A percentile compares a stretch with the other conserved stretches of the same genome.
Evolutionary conservation across 805 yeast species (phyloP).

Genomic region (Danielia reshetovae): DNA sequence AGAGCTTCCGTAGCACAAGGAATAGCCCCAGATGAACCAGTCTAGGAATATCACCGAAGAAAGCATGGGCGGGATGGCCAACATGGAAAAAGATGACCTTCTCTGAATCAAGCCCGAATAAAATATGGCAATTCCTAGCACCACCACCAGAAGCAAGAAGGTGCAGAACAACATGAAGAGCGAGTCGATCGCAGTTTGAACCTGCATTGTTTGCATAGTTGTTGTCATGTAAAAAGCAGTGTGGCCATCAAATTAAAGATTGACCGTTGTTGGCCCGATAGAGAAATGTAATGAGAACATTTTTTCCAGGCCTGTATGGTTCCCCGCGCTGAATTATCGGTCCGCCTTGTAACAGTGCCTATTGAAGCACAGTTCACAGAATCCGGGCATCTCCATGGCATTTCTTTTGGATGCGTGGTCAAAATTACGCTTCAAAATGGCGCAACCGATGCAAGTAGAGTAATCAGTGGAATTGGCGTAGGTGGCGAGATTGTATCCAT

Average conservation of each 20-base stretch:
- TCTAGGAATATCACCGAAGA: slow-evolving; percentile 32
- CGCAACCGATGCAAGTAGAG: slow-evolving; percentile 53
- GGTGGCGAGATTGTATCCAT: slow-evolving; percentile 52
- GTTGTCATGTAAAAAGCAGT: too few species aligned
- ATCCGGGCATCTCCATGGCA: not conserved
- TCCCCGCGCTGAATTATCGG: too few species aligned
- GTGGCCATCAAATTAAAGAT: too few species aligned
- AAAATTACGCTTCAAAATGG: too few species aligned
- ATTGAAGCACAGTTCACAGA: too few species aligned
- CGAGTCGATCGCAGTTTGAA: slow-evolving; percentile 18
- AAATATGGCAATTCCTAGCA: slow-evolving; percentile 36
- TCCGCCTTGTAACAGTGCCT: too few species aligned
- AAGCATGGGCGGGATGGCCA: slow-evolving; percentile 32
- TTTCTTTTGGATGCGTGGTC: too few species aligned
- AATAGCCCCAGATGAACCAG: slow-evolving; percentile 45
- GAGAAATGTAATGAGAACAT: too few species aligned
- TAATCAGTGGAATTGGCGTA: slow-evolving; percentile 37
- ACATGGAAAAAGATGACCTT: slow-evolving; percentile 38
- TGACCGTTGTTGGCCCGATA: too few species aligned
- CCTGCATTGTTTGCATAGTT: slow-evolving; percentile 3
- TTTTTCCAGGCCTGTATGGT: not conserved
- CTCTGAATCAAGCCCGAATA: slow-evolving; percentile 43
- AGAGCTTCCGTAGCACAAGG: slow-evolving; percentile 36
- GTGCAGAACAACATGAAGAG: slow-evolving; percentile 37
- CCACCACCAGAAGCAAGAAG: slow-evolving; percentile 25